Base-by-base conservation (phyloP, 345 rosid species). In the Eucalyptus sp. region DNA sequence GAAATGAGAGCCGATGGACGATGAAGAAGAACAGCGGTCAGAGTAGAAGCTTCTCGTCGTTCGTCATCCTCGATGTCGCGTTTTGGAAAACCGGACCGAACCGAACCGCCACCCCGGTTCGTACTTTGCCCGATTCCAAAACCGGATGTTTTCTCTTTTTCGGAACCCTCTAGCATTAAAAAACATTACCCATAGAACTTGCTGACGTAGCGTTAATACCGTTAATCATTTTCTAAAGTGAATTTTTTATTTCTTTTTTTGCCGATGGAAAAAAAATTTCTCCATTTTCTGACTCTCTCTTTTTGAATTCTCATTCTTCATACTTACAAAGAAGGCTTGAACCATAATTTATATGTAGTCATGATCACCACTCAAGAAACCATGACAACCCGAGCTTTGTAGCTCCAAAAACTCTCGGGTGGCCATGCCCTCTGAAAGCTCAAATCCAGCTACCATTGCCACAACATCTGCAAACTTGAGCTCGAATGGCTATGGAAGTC, bases 41-140 rank as follows among this genome's bases (percentile, higher is more conserved):
- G 52, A 37, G 62, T 24, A 88, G 89, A 88, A 88, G 76, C 89
- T 88, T 88, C 89, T 76, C 37, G 13, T 27, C 24, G n/a, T 31
- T 41, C 50, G 31, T 31, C 86, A 66, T 54, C 54, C 84, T 51
- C 10, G 56, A 66, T 37, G 83, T 76, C 27, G 46, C 46, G 27
- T 37, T 24, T 20, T 76, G 4, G 27, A 20, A 33, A 76, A 76
- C 27, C 83, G 83, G 41, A 37, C 48, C 83, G 83, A 8, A 51
- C 68, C 68, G 71, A 13, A 29, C 76, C 14, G 46, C 48, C 58
- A 0, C 58, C 58, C 83, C 83, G 46, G 46, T 76, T 37, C 14
- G 14, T 37, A 10, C 27, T 11, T 76, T 10, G 46, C 46, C 83
- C 83, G 27, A 41, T 20, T 62, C 33, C 68, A 13, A 60, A 13